phyloP scores from a whole-genome alignment of 441 rosid genomes.

The Adansonia madagascariensis region DNA sequence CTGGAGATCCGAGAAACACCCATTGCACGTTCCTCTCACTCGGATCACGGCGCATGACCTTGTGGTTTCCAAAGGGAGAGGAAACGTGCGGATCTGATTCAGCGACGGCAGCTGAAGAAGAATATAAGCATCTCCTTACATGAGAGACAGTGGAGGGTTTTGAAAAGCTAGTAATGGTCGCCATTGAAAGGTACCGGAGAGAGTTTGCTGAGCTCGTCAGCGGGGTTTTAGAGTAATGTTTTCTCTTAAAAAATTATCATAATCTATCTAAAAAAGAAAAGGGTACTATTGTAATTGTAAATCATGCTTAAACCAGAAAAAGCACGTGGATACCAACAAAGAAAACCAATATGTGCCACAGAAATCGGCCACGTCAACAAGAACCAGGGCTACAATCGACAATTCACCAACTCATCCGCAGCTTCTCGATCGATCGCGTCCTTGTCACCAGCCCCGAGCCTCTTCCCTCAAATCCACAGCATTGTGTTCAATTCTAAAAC shows the following conservation, averaged over 20 bases:
- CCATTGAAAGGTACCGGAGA: conserved; percentile 39
- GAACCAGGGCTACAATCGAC: neutral
- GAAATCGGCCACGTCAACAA: conserved; percentile 21
- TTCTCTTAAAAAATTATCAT: no score
- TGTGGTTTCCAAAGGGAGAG: conserved; percentile 31
- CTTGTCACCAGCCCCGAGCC: no score
- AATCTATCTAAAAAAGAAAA: no score
- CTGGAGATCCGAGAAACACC: conserved; percentile 70
- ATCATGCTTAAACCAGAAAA: neutral
- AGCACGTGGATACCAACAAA: neutral
- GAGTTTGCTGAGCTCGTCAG: neutral
- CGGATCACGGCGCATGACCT: conserved; percentile 40
- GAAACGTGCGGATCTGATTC: conserved; percentile 27
- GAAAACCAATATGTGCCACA: neutral
- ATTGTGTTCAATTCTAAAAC: neutral
- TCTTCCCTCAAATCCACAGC: neutral
- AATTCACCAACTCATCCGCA: conserved; percentile 10
- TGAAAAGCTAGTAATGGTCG: conserved; percentile 52
- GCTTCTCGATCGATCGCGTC: conserved; percentile 12
- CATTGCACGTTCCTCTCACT: conserved; percentile 63
- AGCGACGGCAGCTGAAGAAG: conserved; percentile 32
- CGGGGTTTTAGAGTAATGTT: neutral
- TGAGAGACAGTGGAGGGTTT: conserved; percentile 43
- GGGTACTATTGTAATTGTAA: no score
- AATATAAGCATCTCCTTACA: conserved; percentile 35